Conservation (phyloP, 2,329 filamentous ascomycete species). For the Aspergillus terreus region DNA sequence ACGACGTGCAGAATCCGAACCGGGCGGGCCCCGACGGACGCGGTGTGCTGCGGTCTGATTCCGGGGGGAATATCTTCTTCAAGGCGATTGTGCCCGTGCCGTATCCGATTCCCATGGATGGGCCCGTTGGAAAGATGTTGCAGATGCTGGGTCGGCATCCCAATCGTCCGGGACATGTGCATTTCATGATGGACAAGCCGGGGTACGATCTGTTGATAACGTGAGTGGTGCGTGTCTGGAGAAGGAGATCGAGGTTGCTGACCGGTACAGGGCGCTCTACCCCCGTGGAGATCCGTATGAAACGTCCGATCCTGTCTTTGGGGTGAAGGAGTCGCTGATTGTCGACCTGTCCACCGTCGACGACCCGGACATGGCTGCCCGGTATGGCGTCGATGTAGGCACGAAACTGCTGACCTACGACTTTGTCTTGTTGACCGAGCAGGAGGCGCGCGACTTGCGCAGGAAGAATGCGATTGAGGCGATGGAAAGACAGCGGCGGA, state of each 20-base stretch:
- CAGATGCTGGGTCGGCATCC: constrained; percentile 18
- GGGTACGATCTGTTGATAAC: constrained; percentile 20
- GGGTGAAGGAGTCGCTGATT: constrained; percentile 27
- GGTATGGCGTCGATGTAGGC: constrained; percentile 22
- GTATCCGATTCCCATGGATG: constrained; percentile 25
- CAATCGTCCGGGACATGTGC: constrained; percentile 23
- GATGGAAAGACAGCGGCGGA: constrained; percentile 12
- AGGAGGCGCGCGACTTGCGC: constrained; percentile 8
- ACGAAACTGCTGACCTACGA: constrained; percentile 20
- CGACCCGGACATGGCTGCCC: constrained; percentile 19
- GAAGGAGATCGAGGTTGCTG: background rate
- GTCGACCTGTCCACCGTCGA: constrained; percentile 22
- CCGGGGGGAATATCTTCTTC: constrained; percentile 21
- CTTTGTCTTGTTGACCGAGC: constrained; percentile 19
- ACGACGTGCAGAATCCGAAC: constrained; percentile 24
- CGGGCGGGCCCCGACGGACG: constrained; percentile 20
- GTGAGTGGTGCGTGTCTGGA: constrained; percentile 8
- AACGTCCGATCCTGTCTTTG: constrained; percentile 28
- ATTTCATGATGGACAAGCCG: constrained; percentile 20
- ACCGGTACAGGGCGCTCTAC: constrained; percentile 22
- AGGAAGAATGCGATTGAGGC: constrained; percentile 13
- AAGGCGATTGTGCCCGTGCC: constrained; percentile 23
- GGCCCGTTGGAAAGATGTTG: constrained; percentile 20
- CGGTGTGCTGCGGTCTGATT: constrained; percentile 19
- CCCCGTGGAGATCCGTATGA: constrained; percentile 26